Base-by-base conservation (phyloP, 441 rosid species). In the Mallotus repandus region DNA sequence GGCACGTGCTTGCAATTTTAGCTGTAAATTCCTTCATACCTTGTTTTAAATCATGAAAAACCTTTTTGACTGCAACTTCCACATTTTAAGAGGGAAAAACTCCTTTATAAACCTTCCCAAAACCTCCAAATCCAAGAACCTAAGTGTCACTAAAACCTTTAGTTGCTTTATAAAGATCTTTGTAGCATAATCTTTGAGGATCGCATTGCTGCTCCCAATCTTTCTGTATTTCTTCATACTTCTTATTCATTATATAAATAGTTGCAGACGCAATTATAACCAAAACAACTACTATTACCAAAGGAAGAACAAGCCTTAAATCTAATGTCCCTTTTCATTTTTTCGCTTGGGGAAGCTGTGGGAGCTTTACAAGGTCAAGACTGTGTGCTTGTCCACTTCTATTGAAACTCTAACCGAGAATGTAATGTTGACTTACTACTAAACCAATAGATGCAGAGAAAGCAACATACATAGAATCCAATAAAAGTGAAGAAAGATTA, bases 361-460 rank as follows among this genome's bases (percentile, higher is more conserved):
- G 88, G 46, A 86, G 83, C 57, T 72, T 74, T 18, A 83, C 67
- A 41, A 56, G 62, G 53, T 78, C 83, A 55, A 87, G 78, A 35
- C 7, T 78, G 38, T 54, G 71, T 19, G 84, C 82, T 56, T 62
- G 65, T 32, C 76, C 79, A 63, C 69, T 83, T 65, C 48, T 78
- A 68, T 80, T 84, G 85, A 89, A 89, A 76, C 89, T 91, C 90
- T 91, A 91, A 0, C 89, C 89, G 4, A 87, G 83, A 77, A 91
- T 71, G 61, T 83, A 89, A 25, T 85, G 89, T 46, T 75, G 60
- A 57, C 87, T 79, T 2, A 69, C 9, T 0, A 73, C 3, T 32
- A 85, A 66, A 43, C 87, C 85, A 7, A 86, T 88, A n/a, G 91
- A 69, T 43, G 92, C 84, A 66, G 89, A 80, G 81, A 90, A 89